phyloP scores from a whole-genome alignment of 2,329 filamentous ascomycete genomes.

The Xylariaceae sp. region DNA sequence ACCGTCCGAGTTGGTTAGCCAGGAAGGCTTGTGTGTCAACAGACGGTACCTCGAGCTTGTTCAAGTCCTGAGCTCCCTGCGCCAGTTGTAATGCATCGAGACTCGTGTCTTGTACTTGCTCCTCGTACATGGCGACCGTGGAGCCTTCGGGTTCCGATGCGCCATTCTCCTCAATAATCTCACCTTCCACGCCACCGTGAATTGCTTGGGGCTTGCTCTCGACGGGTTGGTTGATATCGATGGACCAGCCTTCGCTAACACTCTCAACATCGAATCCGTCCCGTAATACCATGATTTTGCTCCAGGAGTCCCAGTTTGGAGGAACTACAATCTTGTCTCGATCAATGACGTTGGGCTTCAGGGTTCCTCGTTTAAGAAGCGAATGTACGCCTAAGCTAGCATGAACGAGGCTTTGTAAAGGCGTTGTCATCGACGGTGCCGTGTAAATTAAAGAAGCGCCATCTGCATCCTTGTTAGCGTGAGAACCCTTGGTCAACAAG shows the following conservation, averaged over 20 bases:
- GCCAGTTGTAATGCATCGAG: slow-evolving; percentile 54
- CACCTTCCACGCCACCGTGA: slow-evolving; percentile 25
- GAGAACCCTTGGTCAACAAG: neutral
- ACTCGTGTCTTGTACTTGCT: slow-evolving; percentile 71
- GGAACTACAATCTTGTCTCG: slow-evolving; percentile 91
- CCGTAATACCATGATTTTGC: slow-evolving; percentile 86
- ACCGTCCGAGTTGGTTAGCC: slow-evolving; percentile 63
- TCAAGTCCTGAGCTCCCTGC: slow-evolving; percentile 43
- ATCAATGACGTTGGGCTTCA: slow-evolving; percentile 89
- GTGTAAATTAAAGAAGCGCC: slow-evolving; percentile 83
- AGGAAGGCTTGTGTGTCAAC: slow-evolving; percentile 75
- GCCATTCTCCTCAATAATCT: slow-evolving; percentile 27
- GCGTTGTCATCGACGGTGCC: slow-evolving; percentile 68
- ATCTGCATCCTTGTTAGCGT: slow-evolving; percentile 43
- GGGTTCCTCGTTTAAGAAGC: slow-evolving; percentile 67
- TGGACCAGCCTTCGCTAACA: slow-evolving; percentile 77
- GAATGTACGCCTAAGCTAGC: slow-evolving; percentile 83
- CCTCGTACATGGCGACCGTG: slow-evolving; percentile 70
- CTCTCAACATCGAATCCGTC: slow-evolving; percentile 90
- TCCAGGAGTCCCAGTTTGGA: slow-evolving; percentile 97
- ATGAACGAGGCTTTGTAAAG: slow-evolving; percentile 74
- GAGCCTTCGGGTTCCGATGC: slow-evolving; percentile 48
- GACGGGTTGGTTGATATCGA: slow-evolving; percentile 64
- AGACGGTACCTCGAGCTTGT: slow-evolving; percentile 56
- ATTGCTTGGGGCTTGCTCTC: slow-evolving; percentile 28